phyloP scores from a whole-genome alignment of 306 rosid species.

The Clitoria ternatea region DNA sequence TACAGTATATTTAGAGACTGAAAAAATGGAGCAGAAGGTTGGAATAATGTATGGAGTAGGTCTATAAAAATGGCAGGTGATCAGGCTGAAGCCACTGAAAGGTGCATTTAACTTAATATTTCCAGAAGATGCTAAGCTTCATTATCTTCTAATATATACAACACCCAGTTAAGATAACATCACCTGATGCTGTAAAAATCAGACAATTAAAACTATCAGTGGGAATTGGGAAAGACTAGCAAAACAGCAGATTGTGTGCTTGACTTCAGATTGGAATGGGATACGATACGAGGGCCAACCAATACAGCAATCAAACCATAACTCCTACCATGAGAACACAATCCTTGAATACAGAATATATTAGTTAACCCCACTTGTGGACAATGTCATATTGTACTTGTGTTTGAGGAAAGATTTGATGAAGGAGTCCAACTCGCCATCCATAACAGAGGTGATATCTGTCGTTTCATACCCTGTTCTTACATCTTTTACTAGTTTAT shows the following conservation, averaged over 20 bases:
- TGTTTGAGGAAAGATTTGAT: constrained; percentile 83
- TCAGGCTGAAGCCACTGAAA: neutral
- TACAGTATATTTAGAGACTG: neutral
- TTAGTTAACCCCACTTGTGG: constrained; percentile 37
- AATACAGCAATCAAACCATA: neutral
- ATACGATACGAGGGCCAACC: neutral
- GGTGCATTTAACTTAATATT: neutral
- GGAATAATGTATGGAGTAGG: neutral
- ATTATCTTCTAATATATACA: neutral
- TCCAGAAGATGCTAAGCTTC: neutral
- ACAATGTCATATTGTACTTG: constrained; percentile 51
- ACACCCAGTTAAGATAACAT: neutral
- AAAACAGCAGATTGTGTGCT: neutral
- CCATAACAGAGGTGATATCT: constrained; percentile 82
- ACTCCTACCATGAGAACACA: neutral
- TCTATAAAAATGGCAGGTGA: neutral
- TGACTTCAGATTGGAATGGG: neutral
- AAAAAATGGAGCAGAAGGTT: neutral
- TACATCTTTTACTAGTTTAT: constrained; percentile 92
- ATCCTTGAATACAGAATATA: neutral
- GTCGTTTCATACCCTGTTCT: constrained; percentile 78
- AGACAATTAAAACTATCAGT: neutral
- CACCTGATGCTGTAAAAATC: neutral
- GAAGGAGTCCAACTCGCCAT: constrained; percentile 87
- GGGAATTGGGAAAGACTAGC: neutral